Evolutionary conservation across 2,329 filamentous ascomycete genomes (phyloP).

Genomic region (Erysiphe pisi): DNA sequence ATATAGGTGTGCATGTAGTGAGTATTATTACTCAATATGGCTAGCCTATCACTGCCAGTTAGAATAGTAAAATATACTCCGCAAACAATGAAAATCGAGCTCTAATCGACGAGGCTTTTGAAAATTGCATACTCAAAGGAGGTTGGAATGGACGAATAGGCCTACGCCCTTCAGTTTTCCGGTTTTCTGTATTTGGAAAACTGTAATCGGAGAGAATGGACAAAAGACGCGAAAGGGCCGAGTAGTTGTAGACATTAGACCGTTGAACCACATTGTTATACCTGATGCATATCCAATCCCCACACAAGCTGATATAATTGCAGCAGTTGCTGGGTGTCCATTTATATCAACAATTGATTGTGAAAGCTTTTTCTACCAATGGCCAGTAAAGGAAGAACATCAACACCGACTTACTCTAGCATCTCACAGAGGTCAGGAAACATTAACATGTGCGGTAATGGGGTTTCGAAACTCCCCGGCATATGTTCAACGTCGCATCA

Average conservation of each 20-base stretch:
- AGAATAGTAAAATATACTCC: no score
- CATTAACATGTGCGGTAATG: neutral
- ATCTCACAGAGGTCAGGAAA: conserved; percentile 17
- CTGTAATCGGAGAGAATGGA: no score
- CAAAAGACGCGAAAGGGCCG: neutral
- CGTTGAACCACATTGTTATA: neutral
- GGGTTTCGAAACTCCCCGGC: neutral
- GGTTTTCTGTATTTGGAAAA: no score
- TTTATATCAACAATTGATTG: conserved; percentile 17
- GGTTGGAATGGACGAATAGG: no score
- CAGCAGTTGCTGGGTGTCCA: neutral
- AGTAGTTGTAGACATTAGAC: conserved; percentile 8
- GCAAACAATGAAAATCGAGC: no score
- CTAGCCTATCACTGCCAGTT: no score
- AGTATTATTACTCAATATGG: no score
- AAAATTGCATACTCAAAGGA: no score
- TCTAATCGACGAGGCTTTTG: no score
- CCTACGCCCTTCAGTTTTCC: no score
- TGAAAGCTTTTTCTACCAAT: conserved; percentile 10
- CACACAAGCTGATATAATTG: neutral
- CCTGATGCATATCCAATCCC: conserved; percentile 22
- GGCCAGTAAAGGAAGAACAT: neutral
- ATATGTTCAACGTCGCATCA: neutral
- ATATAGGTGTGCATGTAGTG: no score
- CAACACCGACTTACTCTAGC: neutral